Evolutionary conservation across 139 green algal genomes (phyloP).

Genomic region (Picochlorum sp.): DNA sequence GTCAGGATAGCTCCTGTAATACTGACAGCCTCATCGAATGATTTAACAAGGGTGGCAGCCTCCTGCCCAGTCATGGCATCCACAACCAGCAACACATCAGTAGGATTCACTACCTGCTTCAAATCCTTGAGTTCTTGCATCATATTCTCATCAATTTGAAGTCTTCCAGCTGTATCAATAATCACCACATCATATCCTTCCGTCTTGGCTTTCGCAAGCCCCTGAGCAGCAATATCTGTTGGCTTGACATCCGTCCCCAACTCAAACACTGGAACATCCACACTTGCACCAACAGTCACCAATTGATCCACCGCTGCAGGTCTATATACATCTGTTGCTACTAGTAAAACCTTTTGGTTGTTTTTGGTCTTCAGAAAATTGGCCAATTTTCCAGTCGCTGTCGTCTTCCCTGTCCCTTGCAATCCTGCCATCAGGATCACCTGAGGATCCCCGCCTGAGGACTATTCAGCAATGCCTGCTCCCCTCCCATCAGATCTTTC

Average conservation of each 20-base stretch:
- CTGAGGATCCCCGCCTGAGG: constrained; percentile 25
- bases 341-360: constrained; percentile 69
- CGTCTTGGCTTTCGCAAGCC: constrained; percentile 59
- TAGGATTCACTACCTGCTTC: constrained; percentile 66
- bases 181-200: constrained; percentile 78
- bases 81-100: constrained; percentile 94
- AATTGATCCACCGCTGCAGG: constrained; percentile 91
- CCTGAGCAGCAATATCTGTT: constrained; percentile 42
- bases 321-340: constrained; percentile 91
- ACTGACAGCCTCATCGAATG: constrained; percentile 81
- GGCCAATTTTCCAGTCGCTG: constrained; percentile 90
- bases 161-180: constrained; percentile 90
- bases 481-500: constrained; percentile 80
- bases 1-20: constrained; percentile 88
- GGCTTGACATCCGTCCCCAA: constrained; percentile 52
- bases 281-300: constrained; percentile 63
- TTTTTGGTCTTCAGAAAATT: constrained; percentile 65
- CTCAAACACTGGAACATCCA: constrained; percentile 88
- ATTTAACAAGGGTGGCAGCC: constrained; percentile 72
- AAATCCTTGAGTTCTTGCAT: constrained; percentile 80
- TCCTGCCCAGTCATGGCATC: constrained; percentile 99
- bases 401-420: constrained; percentile 98
- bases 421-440: constrained; percentile 81
- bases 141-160: constrained; percentile 86
- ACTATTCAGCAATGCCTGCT: constrained; percentile 48